Conservation (phyloP, 345 rosid genomes). For the Mangifera indica region DNA sequence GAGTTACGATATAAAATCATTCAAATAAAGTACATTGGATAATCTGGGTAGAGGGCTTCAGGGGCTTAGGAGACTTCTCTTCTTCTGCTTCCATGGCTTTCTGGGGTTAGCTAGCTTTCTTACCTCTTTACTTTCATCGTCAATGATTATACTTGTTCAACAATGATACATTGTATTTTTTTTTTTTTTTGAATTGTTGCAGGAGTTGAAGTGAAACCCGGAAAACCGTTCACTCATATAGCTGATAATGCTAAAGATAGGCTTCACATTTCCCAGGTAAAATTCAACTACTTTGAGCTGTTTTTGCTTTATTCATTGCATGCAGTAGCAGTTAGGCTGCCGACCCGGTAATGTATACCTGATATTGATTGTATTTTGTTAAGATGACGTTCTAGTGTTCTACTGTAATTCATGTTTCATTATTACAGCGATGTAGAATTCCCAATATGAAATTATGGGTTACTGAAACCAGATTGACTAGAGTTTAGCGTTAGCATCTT, state of each 20-base stretch:
- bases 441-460: neutral
- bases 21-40: no score
- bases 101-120: conserved; percentile 8
- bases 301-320: neutral
- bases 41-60: neutral
- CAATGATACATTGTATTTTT: neutral
- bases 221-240: conserved; percentile 48
- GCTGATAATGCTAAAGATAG: conserved; percentile 34
- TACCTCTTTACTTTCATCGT: neutral
- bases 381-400: no score
- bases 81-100: conserved; percentile 13
- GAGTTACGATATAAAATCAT: no score
- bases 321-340: neutral
- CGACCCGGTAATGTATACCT: neutral
- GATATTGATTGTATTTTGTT: neutral
- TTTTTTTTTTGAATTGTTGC: conserved; percentile 18
- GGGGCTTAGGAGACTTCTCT: neutral
- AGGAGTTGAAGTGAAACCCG: conserved; percentile 72
- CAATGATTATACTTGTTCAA: no score
- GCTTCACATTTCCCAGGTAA: conserved; percentile 73
- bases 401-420: neutral
- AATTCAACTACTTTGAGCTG: neutral
- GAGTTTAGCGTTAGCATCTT: no score
- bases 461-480: no score
- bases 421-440: neutral